These are phyloP conservation scores for Cutaneotrichosporon dermatis DNA, from an alignment of 1,284 basidiomycete species.

Conservation along the genomic window DNA sequence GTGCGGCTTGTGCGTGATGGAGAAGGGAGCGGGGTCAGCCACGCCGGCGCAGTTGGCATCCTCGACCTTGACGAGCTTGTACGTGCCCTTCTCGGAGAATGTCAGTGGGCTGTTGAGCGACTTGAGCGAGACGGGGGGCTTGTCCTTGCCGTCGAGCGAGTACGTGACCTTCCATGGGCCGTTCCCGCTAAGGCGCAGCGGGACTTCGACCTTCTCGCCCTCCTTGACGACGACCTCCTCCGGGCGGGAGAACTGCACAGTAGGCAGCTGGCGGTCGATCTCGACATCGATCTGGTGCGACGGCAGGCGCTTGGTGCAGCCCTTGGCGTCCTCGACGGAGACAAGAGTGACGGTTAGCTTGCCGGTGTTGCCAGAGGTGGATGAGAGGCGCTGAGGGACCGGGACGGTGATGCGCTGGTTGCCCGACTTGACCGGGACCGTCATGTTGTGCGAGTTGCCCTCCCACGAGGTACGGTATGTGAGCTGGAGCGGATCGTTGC, in stretches of 20 bases:
- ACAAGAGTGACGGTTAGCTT: conserved; percentile 46
- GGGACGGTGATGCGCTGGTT: conserved; percentile 30
- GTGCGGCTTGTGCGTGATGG: conserved; percentile 60
- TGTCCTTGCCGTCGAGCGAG: conserved; percentile 55
- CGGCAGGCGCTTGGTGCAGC: conserved; percentile 73
- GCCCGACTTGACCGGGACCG: conserved; percentile 63
- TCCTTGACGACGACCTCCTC: conserved; percentile 68
- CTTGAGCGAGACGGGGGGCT: conserved; percentile 54
- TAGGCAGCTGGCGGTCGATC: conserved; percentile 83
- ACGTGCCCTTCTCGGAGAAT: conserved; percentile 67
- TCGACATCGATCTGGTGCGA: conserved; percentile 79
- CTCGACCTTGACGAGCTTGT: conserved; percentile 58
- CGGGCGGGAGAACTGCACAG: conserved; percentile 64
- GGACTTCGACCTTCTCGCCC: conserved; percentile 65
- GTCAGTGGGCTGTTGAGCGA: conserved; percentile 67
- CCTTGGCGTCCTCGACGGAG: conserved; percentile 81
- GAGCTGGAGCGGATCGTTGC: conserved; percentile 80
- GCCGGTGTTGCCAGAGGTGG: conserved; percentile 31
- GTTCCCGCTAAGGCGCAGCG: conserved; percentile 78
- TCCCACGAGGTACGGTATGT: conserved; percentile 68
- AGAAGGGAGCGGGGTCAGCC: conserved; percentile 60
- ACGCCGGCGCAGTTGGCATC: conserved; percentile 81
- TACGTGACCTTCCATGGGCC: conserved; percentile 85
- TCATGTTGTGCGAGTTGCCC: conserved; percentile 52
- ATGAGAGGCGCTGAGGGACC: conserved; percentile 32